These are phyloP conservation scores for Fraxinus latifolia DNA, from an alignment of 305 asterid species.

Conservation along the genomic window DNA sequence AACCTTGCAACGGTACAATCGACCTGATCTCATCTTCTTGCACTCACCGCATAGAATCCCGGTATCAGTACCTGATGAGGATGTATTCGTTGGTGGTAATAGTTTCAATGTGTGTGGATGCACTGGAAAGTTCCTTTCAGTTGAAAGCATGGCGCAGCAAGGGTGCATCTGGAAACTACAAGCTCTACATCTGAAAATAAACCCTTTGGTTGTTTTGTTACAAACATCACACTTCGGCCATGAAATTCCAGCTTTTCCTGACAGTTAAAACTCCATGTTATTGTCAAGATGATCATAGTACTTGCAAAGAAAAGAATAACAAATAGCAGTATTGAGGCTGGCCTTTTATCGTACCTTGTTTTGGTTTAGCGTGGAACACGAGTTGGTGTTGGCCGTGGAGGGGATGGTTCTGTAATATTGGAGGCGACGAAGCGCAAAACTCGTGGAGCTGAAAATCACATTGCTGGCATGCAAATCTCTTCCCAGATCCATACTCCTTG, in stretches of 20 bases:
- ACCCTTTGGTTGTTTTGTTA: slow-evolving; percentile 61
- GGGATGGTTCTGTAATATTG: slow-evolving; percentile 55
- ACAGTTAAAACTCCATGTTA: not conserved
- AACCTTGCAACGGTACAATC: slow-evolving; percentile 62
- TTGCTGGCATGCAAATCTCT: slow-evolving; percentile 59
- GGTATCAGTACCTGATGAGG: slow-evolving; percentile 14
- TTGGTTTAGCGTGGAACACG: slow-evolving; percentile 67
- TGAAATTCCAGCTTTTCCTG: slow-evolving; percentile 52
- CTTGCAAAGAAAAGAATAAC: not conserved
- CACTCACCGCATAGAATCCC: slow-evolving; percentile 45
- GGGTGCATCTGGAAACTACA: slow-evolving; percentile 95
- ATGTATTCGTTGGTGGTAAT: slow-evolving; percentile 33
- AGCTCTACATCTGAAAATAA: slow-evolving; percentile 65
- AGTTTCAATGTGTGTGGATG: slow-evolving; percentile 59
- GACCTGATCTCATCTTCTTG: slow-evolving; percentile 55
- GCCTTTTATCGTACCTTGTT: slow-evolving; percentile 39
- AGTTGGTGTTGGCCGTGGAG: slow-evolving; percentile 86
- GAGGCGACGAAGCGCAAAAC: slow-evolving; percentile 66
- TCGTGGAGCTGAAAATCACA: slow-evolving; percentile 80
- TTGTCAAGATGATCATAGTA: not conserved
- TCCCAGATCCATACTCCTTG: slow-evolving; percentile 76
- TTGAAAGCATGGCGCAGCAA: slow-evolving; percentile 73
- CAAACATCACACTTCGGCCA: slow-evolving; percentile 78
- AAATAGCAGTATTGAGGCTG: not conserved
- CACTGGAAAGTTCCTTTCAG: slow-evolving; percentile 36